Conservation (phyloP, 305 asterid species). For the Ajuga reptans region DNA sequence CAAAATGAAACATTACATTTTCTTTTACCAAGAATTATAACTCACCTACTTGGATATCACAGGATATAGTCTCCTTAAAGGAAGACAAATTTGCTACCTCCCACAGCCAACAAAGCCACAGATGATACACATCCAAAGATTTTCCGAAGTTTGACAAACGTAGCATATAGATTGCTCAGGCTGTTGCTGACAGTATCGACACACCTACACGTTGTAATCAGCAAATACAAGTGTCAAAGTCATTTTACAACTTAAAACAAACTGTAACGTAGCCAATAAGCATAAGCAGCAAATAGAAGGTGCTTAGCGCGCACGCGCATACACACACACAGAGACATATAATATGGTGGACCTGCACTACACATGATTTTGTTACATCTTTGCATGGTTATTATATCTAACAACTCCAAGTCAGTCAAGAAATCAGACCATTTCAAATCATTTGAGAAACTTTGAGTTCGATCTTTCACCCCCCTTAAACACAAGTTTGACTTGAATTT, state of each 20-base stretch:
- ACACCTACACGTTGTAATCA: conserved; percentile 51
- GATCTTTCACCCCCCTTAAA: background rate
- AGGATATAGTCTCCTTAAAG: conserved; percentile 8
- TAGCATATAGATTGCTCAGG: conserved; percentile 84
- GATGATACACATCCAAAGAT: conserved; percentile 95
- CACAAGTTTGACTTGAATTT: background rate
- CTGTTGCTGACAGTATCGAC: conserved; percentile 95
- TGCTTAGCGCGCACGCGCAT: background rate
- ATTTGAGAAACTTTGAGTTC: background rate
- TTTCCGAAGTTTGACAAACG: conserved; percentile 73
- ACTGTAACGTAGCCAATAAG: background rate
- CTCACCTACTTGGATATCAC: conserved; percentile 15
- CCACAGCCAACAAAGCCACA: conserved; percentile 94
- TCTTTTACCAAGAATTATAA: background rate
- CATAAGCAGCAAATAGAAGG: conserved; percentile 5
- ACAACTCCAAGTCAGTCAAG: background rate
- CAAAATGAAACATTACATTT: background rate
- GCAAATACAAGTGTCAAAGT: conserved; percentile 12
- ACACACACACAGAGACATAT: background rate
- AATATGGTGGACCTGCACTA: background rate
- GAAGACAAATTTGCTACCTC: conserved; percentile 43
- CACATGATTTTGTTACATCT: background rate
- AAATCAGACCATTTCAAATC: background rate
- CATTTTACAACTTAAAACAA: background rate
- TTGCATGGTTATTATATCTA: background rate